phyloP scores from a whole-genome alignment of 805 yeast species.

The Soucietia sequanensis region DNA sequence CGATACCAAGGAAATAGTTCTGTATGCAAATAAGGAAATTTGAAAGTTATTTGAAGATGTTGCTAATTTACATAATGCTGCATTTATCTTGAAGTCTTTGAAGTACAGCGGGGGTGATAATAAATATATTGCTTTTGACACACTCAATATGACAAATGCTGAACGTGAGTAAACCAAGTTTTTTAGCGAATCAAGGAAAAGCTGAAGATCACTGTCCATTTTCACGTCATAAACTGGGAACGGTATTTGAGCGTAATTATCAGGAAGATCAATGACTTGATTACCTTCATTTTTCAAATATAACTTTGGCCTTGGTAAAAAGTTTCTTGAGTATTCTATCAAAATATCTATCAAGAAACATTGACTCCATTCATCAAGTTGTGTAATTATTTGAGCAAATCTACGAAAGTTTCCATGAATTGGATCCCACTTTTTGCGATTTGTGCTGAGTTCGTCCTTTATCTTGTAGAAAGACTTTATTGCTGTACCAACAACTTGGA shows the following conservation, averaged over 20 bases:
- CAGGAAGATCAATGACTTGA: conserved; percentile 40
- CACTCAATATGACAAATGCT: conserved; percentile 60
- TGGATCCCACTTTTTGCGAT: conserved; percentile 50
- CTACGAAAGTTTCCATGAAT: conserved; percentile 71
- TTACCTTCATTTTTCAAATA: conserved; percentile 25
- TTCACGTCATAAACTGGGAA: conserved; percentile 30
- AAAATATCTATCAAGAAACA: conserved; percentile 56
- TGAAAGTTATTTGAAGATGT: conserved; percentile 22
- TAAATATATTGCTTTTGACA: conserved; percentile 54
- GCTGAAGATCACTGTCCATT: conserved; percentile 55
- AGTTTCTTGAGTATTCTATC: conserved; percentile 63
- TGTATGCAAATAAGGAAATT: conserved; percentile 37
- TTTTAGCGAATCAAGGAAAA: conserved; percentile 49
- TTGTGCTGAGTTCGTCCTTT: conserved; percentile 32
- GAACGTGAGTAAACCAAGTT: conserved; percentile 51
- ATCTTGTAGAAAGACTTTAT: conserved; percentile 54
- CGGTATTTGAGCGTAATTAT: conserved; percentile 26
- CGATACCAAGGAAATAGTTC: conserved; percentile 43
- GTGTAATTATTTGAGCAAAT: conserved; percentile 45
- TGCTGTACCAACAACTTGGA: conserved; percentile 69
- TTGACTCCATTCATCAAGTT: conserved; percentile 77
- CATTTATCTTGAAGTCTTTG: conserved; percentile 47
- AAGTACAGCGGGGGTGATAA: conserved; percentile 59
- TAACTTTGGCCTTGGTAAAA: conserved; percentile 54
- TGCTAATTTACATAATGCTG: conserved; percentile 46